phyloP scores from a whole-genome alignment of 2,329 filamentous ascomycete species.

The Hymenoscyphus fructigenus region DNA sequence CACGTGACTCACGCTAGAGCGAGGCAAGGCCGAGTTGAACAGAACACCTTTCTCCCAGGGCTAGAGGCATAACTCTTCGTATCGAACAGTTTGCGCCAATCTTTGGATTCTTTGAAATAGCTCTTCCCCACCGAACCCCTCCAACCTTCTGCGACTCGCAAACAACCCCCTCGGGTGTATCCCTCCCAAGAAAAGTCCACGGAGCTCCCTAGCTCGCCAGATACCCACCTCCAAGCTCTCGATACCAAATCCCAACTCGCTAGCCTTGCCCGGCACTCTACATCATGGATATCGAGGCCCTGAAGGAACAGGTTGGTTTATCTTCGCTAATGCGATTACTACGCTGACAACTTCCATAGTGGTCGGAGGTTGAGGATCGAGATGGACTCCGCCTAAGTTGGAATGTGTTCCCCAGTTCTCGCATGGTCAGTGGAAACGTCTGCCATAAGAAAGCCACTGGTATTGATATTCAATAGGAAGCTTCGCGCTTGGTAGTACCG shows the following conservation, averaged over 20 bases:
- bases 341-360: slow-evolving; percentile 19
- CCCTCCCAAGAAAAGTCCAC: background rate
- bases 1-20: background rate
- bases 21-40: slow-evolving; percentile 6
- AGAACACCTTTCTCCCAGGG: slow-evolving; percentile 11
- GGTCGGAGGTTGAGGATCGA: slow-evolving; percentile 80
- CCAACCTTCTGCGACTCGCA: background rate
- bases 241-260: background rate
- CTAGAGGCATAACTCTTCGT: background rate
- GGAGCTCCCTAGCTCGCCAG: background rate
- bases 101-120: background rate
- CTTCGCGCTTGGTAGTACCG: slow-evolving; percentile 88
- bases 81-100: background rate
- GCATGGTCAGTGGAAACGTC: slow-evolving; percentile 70
- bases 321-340: no score
- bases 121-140: background rate
- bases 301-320: slow-evolving; percentile 30
- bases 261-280: background rate
- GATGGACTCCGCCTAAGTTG: slow-evolving; percentile 96
- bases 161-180: background rate
- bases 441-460: slow-evolving; percentile 5
- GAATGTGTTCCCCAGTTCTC: slow-evolving; percentile 98
- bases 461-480: slow-evolving; percentile 63
- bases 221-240: background rate
- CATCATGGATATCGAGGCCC: slow-evolving; percentile 34